These are phyloP conservation scores for Penicillium freii DNA, from an alignment of 2,329 filamentous ascomycete species.

Conservation along the genomic window DNA sequence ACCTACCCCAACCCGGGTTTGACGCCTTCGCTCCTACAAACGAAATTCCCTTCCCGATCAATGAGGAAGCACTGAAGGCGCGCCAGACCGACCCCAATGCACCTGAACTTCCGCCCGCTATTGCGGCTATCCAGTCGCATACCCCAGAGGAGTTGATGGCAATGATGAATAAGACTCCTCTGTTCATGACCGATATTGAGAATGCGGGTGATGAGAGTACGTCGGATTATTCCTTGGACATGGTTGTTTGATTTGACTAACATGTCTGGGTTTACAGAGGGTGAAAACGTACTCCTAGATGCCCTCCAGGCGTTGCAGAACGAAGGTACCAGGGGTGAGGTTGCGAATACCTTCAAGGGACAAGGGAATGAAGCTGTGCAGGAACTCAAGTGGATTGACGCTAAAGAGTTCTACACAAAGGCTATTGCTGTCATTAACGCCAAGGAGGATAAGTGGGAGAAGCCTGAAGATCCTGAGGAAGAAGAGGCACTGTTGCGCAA, in stretches of 20 bases:
- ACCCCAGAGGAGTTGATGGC: slow-evolving; percentile 60
- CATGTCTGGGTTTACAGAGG: slow-evolving; percentile 33
- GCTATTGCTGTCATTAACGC: slow-evolving; percentile 69
- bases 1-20: slow-evolving; percentile 21
- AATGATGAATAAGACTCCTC: slow-evolving; percentile 69
- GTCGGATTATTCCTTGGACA: slow-evolving; percentile 11
- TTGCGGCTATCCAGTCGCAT: slow-evolving; percentile 57
- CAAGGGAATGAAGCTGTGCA: slow-evolving; percentile 88
- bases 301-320: slow-evolving; percentile 88
- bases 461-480: slow-evolving; percentile 53
- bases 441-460: slow-evolving; percentile 57
- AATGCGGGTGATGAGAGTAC: slow-evolving; percentile 56
- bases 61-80: slow-evolving; percentile 35
- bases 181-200: slow-evolving; percentile 93
- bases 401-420: slow-evolving; percentile 87
- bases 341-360: slow-evolving; percentile 80
- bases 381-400: slow-evolving; percentile 71
- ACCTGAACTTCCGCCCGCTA: slow-evolving; percentile 56
- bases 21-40: slow-evolving; percentile 27
- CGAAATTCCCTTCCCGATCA: slow-evolving; percentile 42
- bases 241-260: slow-evolving; percentile 3
- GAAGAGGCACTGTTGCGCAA: slow-evolving; percentile 62
- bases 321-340: slow-evolving; percentile 83
- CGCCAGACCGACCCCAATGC: slow-evolving; percentile 31
- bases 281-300: slow-evolving; percentile 79